Percentiles rank a stretch among this genome's conserved stretches.
phyloP scores from a whole-genome alignment of 148 eudicot species.

The Cornus controversa region DNA sequence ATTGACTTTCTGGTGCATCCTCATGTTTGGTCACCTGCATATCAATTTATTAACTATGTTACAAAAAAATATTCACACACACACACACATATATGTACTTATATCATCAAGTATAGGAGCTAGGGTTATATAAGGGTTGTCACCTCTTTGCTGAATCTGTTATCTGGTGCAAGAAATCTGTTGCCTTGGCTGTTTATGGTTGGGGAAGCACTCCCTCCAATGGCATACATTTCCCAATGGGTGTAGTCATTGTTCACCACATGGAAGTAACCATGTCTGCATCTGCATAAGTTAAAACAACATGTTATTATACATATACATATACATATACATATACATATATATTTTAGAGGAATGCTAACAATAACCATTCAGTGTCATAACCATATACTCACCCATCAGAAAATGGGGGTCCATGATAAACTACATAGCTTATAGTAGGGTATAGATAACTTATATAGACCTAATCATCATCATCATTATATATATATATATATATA shows the following conservation, averaged over 20 bases:
- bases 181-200: conserved; percentile 61
- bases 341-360: not conserved
- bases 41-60: too few species aligned
- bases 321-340: too few species aligned
- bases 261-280: conserved; percentile 69
- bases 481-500: too few species aligned
- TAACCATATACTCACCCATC: too few species aligned
- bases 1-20: conserved; percentile 45
- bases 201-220: conserved; percentile 60
- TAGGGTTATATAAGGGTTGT: not conserved
- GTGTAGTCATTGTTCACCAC: conserved; percentile 71
- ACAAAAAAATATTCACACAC: not conserved
- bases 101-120: too few species aligned
- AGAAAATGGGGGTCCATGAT: too few species aligned
- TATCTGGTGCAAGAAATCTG: conserved; percentile 53
- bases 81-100: not conserved
- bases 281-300: conserved; percentile 31
- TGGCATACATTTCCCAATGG: conserved; percentile 66
- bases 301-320: too few species aligned
- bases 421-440: too few species aligned
- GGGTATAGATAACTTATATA: too few species aligned
- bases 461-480: too few species aligned
- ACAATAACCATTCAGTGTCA: too few species aligned
- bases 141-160: conserved; percentile 54
- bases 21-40: conserved; percentile 62